phyloP scores from a whole-genome alignment of 345 rosid species.

The Ceriops zippeliana region DNA sequence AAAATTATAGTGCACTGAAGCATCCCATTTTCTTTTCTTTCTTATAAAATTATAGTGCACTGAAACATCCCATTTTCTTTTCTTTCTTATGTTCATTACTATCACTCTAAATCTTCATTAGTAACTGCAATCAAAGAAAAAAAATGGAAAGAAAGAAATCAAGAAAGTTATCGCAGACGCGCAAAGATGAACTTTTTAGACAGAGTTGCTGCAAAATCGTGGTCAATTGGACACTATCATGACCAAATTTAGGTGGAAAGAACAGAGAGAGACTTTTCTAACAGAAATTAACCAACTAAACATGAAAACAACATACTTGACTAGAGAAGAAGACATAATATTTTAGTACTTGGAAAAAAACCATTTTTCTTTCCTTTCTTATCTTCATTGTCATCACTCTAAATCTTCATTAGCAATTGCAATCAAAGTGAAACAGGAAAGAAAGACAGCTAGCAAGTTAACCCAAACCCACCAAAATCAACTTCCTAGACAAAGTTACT shows the following conservation, averaged over 20 bases:
- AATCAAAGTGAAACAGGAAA: not conserved
- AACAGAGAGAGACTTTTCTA: not conserved
- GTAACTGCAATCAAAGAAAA: not conserved
- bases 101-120: not conserved
- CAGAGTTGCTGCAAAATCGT: too few species aligned
- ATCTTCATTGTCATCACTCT: not conserved
- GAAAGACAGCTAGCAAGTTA: not conserved
- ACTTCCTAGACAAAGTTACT: too few species aligned
- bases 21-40: not conserved
- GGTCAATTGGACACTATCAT: too few species aligned
- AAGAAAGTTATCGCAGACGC: not conserved
- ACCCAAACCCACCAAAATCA: too few species aligned
- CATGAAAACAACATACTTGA: not conserved
- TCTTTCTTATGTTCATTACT: not conserved
- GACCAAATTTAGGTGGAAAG: too few species aligned
- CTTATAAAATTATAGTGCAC: not conserved
- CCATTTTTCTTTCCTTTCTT: not conserved
- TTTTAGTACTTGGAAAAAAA: not conserved
- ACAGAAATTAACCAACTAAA: not conserved
- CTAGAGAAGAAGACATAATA: not conserved
- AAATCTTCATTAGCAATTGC: not conserved
- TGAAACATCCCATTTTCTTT: not conserved
- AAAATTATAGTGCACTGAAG: not conserved
- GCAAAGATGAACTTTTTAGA: too few species aligned
- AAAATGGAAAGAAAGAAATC: not conserved